Conservation (phyloP, 2,329 filamentous ascomycete species). For the Penicillium sp. region DNA sequence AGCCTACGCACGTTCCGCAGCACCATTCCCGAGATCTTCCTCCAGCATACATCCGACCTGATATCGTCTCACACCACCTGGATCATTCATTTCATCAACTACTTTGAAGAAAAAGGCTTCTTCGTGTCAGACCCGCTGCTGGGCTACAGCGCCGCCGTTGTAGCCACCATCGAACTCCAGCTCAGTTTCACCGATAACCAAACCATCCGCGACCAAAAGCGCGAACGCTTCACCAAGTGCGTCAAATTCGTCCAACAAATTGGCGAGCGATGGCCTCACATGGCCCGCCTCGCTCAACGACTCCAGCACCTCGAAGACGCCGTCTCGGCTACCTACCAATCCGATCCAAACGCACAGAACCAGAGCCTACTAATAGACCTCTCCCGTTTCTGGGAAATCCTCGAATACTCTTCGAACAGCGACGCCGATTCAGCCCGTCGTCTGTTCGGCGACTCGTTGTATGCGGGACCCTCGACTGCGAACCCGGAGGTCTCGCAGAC, state of each 20-base stretch:
- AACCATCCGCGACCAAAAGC: slow-evolving; percentile 44
- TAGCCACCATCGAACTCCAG: slow-evolving; percentile 58
- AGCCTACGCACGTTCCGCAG: slow-evolving; percentile 56
- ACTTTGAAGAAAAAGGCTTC: slow-evolving; percentile 49
- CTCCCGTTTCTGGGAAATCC: slow-evolving; percentile 52
- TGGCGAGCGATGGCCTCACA: slow-evolving; percentile 49
- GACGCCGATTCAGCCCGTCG: slow-evolving; percentile 39
- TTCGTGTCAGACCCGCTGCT: slow-evolving; percentile 51
- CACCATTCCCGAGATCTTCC: slow-evolving; percentile 57
- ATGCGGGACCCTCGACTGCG: slow-evolving; percentile 28
- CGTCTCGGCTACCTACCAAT: slow-evolving; percentile 48
- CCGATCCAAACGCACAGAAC: slow-evolving; percentile 37
- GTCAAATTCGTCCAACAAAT: slow-evolving; percentile 48
- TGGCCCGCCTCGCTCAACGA: slow-evolving; percentile 47
- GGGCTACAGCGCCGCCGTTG: slow-evolving; percentile 54
- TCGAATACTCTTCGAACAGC: slow-evolving; percentile 50
- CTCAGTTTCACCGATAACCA: slow-evolving; percentile 53
- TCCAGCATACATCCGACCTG: slow-evolving; percentile 56
- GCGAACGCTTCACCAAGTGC: slow-evolving; percentile 49
- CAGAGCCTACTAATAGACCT: slow-evolving; percentile 49
- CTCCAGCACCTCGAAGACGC: slow-evolving; percentile 47
- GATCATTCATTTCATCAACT: slow-evolving; percentile 57
- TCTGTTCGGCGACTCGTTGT: slow-evolving; percentile 48
- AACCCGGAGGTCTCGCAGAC: slow-evolving; percentile 47
- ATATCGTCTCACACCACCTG: slow-evolving; percentile 56